Evolutionary conservation across 1,284 basidiomycete species (phyloP).

Genomic region (Ceratobasidium theobromae): DNA sequence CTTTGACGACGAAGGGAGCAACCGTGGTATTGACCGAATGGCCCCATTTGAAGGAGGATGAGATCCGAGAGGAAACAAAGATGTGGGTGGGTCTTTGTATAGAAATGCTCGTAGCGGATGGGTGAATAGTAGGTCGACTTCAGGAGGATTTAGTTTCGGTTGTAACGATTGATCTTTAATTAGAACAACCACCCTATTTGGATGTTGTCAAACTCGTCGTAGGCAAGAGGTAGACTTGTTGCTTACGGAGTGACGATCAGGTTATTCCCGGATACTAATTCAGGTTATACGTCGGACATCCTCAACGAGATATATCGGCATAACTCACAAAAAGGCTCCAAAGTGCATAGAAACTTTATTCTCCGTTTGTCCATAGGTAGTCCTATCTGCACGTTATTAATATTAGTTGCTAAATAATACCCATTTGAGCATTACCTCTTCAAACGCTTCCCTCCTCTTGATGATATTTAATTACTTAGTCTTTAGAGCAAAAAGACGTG

Average conservation of each 20-base stretch:
- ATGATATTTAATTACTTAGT: neutral
- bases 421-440: slow-evolving; percentile 54
- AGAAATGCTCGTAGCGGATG: slow-evolving; percentile 77
- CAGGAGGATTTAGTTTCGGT: slow-evolving; percentile 75
- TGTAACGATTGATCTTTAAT: slow-evolving; percentile 62
- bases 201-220: neutral
- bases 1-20: neutral
- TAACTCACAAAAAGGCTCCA: slow-evolving; percentile 65
- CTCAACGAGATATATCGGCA: neutral
- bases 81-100: slow-evolving; percentile 49
- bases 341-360: slow-evolving; percentile 69
- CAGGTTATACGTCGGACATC: neutral
- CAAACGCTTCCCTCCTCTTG: slow-evolving; percentile 73
- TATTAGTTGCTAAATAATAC: neutral
- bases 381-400: slow-evolving; percentile 62
- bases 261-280: slow-evolving; percentile 55
- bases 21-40: slow-evolving; percentile 7
- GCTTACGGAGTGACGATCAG: slow-evolving; percentile 78
- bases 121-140: slow-evolving; percentile 78
- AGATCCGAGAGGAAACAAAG: slow-evolving; percentile 58
- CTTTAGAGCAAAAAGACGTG: neutral
- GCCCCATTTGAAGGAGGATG: slow-evolving; percentile 28
- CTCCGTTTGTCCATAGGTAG: slow-evolving; percentile 66
- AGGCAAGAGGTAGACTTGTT: neutral
- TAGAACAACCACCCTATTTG: slow-evolving; percentile 71